A percentile compares a stretch with the other conserved stretches of the same genome.
phyloP scores from a whole-genome alignment of 1,284 basidiomycete species.

The Ganoderma resinaceum region DNA sequence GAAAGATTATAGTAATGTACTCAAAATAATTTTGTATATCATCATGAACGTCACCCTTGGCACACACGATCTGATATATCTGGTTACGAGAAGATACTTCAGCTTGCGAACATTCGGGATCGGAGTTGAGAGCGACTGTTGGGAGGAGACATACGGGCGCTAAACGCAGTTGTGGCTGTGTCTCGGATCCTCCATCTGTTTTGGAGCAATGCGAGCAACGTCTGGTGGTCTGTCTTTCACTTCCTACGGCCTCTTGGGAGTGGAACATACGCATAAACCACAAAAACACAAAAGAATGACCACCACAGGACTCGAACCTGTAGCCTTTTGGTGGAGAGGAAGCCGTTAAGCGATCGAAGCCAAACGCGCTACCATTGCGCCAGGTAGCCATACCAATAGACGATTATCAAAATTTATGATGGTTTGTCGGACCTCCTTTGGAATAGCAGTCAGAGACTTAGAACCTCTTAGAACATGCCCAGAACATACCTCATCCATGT shows the following conservation, averaged over 20 bases:
- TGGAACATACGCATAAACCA: no score
- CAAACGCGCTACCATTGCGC: slow-evolving; percentile 88
- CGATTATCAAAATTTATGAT: neutral
- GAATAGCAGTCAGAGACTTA: no score
- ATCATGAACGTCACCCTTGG: neutral
- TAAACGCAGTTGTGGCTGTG: neutral
- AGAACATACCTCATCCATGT: no score
- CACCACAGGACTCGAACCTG: slow-evolving; percentile 91
- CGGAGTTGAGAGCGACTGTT: neutral
- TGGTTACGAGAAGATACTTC: neutral
- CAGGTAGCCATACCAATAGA: slow-evolving; percentile 55
- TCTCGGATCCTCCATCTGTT: neutral
- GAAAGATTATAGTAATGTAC: neutral
- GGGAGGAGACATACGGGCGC: neutral
- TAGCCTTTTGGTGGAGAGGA: slow-evolving; percentile 73
- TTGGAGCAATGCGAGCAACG: neutral
- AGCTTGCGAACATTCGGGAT: neutral
- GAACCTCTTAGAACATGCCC: no score
- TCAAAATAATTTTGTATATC: neutral
- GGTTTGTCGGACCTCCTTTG: no score
- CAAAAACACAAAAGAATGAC: slow-evolving; percentile 51
- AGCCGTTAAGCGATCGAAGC: slow-evolving; percentile 61
- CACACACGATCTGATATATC: neutral
- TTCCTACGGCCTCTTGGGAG: neutral
- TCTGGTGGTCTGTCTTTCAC: neutral